These are phyloP conservation scores for Globisporangium sylvaticum DNA, from an alignment of 352 stramenopile genomes.

Conservation along the genomic window DNA sequence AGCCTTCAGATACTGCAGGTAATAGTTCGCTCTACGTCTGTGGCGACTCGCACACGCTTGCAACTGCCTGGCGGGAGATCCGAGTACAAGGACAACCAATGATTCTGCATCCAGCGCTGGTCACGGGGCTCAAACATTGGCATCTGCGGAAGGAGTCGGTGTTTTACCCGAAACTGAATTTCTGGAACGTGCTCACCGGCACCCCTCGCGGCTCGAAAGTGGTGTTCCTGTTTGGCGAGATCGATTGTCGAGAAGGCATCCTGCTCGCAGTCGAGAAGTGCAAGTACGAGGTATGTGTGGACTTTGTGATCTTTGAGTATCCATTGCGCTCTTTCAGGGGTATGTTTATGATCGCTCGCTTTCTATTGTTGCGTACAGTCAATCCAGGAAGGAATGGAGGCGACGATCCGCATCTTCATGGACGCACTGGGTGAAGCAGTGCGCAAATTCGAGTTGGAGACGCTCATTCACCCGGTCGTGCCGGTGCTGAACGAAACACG, in stretches of 20 bases:
- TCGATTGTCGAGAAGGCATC: conserved; percentile 94
- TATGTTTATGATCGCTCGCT: neutral
- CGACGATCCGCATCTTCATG: conserved; percentile 84
- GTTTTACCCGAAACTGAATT: conserved; percentile 93
- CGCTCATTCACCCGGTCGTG: conserved; percentile 83
- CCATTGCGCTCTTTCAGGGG: too few species aligned
- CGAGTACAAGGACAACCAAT: conserved; percentile 15
- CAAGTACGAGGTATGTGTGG: conserved; percentile 65
- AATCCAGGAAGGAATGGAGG: conserved; percentile 74
- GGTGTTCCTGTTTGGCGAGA: conserved; percentile 93
- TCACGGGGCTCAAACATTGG: conserved; percentile 94
- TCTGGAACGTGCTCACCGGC: conserved; percentile 61
- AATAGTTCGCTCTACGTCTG: conserved; percentile 62
- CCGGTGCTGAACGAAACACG: conserved; percentile 89
- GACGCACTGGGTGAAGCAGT: conserved; percentile 44
- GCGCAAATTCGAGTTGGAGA: conserved; percentile 57
- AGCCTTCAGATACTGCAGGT: conserved; percentile 5
- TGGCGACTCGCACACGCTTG: conserved; percentile 91
- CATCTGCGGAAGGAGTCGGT: conserved; percentile 79
- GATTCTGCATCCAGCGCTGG: conserved; percentile 59
- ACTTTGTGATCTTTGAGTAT: neutral
- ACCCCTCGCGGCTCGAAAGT: conserved; percentile 65
- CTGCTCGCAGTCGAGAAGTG: conserved; percentile 83
- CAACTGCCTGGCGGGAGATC: conserved; percentile 81
- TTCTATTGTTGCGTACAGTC: conserved; percentile 25